A percentile compares a stretch with the other conserved stretches of the same genome.
Conservation (phyloP, 306 rosid species). For the Vigna trinervia region DNA sequence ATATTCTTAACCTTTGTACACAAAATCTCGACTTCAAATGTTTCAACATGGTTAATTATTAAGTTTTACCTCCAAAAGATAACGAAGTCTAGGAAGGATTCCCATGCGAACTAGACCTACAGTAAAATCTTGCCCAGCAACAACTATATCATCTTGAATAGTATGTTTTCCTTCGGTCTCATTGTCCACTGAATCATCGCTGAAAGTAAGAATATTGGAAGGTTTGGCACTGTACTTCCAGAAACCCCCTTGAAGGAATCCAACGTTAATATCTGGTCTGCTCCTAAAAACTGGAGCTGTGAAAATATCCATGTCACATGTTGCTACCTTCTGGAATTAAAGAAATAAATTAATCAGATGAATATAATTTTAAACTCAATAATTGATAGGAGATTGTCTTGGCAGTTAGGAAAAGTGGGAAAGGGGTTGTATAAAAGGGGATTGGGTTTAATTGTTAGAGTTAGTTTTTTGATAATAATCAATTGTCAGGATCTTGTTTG, state of each 20-base stretch:
- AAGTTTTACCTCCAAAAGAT: constrained; percentile 85
- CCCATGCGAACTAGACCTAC: constrained; percentile 97
- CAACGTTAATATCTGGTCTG: constrained; percentile 77
- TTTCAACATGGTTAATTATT: constrained; percentile 29
- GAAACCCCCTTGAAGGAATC: constrained; percentile 89
- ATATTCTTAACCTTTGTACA: constrained; percentile 25
- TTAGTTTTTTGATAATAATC: no score
- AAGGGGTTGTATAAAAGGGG: no score
- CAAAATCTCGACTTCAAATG: constrained; percentile 36
- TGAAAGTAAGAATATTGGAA: constrained; percentile 68
- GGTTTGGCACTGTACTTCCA: constrained; percentile 96
- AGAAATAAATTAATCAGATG: constrained; percentile 31
- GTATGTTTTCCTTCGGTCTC: constrained; percentile 76
- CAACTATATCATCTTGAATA: constrained; percentile 89
- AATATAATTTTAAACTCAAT: constrained; percentile 38
- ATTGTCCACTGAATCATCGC: constrained; percentile 60
- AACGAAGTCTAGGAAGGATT: constrained; percentile 75
- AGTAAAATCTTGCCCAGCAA: constrained; percentile 92
- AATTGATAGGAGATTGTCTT: neutral
- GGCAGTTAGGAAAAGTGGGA: no score
- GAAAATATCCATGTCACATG: constrained; percentile 61
- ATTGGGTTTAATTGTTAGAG: no score
- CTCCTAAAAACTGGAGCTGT: constrained; percentile 94
- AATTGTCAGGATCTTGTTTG: no score
- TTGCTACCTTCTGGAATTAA: constrained; percentile 64